phyloP scores from a whole-genome alignment of 1,284 basidiomycete genomes.

The Ustilago xerochloae region DNA sequence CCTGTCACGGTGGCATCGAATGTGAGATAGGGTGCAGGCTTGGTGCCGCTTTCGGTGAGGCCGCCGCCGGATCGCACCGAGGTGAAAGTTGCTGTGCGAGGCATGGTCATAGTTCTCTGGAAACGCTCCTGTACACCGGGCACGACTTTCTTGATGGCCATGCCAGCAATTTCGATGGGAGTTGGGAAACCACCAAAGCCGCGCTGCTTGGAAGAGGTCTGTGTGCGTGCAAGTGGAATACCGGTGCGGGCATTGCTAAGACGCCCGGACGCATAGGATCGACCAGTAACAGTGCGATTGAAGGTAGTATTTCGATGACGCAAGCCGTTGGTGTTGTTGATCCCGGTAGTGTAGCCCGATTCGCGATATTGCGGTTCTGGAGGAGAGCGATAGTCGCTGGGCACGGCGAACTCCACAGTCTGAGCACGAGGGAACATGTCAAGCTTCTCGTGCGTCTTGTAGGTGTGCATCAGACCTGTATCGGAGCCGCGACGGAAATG shows the following conservation, averaged over 20 bases:
- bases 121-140: conserved; percentile 51
- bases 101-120: conserved; percentile 73
- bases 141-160: conserved; percentile 68
- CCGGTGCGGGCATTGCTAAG: conserved; percentile 36
- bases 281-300: conserved; percentile 44
- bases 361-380: conserved; percentile 13
- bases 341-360: conserved; percentile 24
- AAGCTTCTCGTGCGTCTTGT: conserved; percentile 30
- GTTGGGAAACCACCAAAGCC: conserved; percentile 90
- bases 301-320: conserved; percentile 35
- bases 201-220: conserved; percentile 68
- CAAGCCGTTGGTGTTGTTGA: conserved; percentile 9
- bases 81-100: conserved; percentile 76
- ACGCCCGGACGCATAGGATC: conserved; percentile 40
- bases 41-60: conserved; percentile 22
- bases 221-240: conserved; percentile 68
- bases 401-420: conserved; percentile 74
- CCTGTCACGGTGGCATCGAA: conserved; percentile 75
- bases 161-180: conserved; percentile 75
- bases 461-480: conserved; percentile 19
- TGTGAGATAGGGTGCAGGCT: conserved; percentile 80
- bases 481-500: conserved; percentile 50
- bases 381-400: conserved; percentile 46
- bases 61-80: conserved; percentile 67
- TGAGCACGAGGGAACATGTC: conserved; percentile 72